Percentiles rank a stretch among this genome's conserved stretches.
These are phyloP conservation scores for Claviceps pusilla DNA, from an alignment of 2,329 filamentous ascomycete genomes.

Conservation along the genomic window DNA sequence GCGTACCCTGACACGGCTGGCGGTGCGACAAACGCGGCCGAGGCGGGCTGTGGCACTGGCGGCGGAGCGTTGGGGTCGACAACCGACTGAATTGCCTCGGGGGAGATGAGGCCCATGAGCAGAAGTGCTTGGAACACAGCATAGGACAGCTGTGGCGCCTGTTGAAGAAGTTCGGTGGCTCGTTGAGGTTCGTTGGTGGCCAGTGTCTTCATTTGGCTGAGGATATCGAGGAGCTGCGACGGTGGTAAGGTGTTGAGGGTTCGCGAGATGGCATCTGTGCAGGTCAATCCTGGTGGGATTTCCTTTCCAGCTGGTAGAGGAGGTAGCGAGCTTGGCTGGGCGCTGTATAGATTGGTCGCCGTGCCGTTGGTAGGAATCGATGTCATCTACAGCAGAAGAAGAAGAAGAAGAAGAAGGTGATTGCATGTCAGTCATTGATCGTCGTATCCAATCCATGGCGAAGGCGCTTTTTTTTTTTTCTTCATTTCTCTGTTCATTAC, in stretches of 20 bases:
- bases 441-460: background rate
- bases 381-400: constrained; percentile 4
- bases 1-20: constrained; percentile 22
- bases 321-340: constrained; percentile 44
- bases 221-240: constrained; percentile 79
- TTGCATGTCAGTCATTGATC: background rate
- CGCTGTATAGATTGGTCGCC: constrained; percentile 16
- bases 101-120: constrained; percentile 82
- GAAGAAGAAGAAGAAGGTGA: no score
- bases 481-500: background rate
- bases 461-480: background rate
- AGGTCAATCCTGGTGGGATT: constrained; percentile 66
- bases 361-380: constrained; percentile 20
- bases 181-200: constrained; percentile 68
- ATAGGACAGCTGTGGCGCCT: constrained; percentile 84
- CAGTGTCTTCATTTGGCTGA: constrained; percentile 85
- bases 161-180: constrained; percentile 71
- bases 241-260: constrained; percentile 78
- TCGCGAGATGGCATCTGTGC: constrained; percentile 80
- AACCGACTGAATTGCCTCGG: constrained; percentile 65
- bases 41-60: constrained; percentile 15
- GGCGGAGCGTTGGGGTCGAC: constrained; percentile 45
- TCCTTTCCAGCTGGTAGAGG: constrained; percentile 75
- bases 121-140: constrained; percentile 90
- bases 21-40: constrained; percentile 19